Percentiles rank a stretch among this genome's conserved stretches.
Conservation (phyloP, 768 basidiomycete species). For the Lactarius hatsudake region DNA sequence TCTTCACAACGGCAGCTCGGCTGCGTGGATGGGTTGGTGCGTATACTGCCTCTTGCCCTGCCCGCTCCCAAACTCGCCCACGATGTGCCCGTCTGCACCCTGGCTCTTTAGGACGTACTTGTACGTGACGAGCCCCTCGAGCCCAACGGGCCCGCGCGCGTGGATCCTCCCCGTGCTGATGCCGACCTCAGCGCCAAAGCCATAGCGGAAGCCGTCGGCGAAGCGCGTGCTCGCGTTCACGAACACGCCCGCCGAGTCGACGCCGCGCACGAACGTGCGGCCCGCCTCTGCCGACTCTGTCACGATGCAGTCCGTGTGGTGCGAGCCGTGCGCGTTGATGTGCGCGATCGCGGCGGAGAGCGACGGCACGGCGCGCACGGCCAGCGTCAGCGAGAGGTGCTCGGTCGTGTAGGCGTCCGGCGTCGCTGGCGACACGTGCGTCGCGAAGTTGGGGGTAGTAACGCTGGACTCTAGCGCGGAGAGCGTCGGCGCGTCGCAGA, state of each 20-base stretch:
- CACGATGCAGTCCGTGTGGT: slow-evolving; percentile 93
- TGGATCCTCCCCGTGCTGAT: slow-evolving; percentile 97
- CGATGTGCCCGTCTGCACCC: slow-evolving; percentile 73
- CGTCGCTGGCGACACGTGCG: slow-evolving; percentile 51
- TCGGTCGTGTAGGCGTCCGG: slow-evolving; percentile 79
- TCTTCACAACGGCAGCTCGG: slow-evolving; percentile 46
- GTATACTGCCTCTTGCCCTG: slow-evolving; percentile 70
- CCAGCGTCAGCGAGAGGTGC: slow-evolving; percentile 81
- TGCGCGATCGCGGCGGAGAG: slow-evolving; percentile 74
- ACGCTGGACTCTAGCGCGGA: slow-evolving; percentile 48
- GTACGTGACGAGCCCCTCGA: slow-evolving; percentile 92
- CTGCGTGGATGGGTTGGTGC: slow-evolving; percentile 50
- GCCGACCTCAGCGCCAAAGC: slow-evolving; percentile 97
- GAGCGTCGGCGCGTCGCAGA: slow-evolving; percentile 72
- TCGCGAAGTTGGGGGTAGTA: slow-evolving; percentile 37
- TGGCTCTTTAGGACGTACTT: slow-evolving; percentile 90
- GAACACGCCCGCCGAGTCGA: slow-evolving; percentile 91
- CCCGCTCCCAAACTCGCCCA: slow-evolving; percentile 77
- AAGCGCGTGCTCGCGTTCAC: slow-evolving; percentile 96
- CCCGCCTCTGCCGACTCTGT: slow-evolving; percentile 71
- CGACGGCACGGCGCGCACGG: slow-evolving; percentile 73
- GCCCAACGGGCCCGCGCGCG: slow-evolving; percentile 92
- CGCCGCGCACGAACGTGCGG: slow-evolving; percentile 75
- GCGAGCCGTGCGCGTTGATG: slow-evolving; percentile 91
- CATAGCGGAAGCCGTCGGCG: slow-evolving; percentile 94